Evolutionary conservation across 2,329 filamentous ascomycete species (phyloP).

Genomic region (Plectosphaerella sp.): DNA sequence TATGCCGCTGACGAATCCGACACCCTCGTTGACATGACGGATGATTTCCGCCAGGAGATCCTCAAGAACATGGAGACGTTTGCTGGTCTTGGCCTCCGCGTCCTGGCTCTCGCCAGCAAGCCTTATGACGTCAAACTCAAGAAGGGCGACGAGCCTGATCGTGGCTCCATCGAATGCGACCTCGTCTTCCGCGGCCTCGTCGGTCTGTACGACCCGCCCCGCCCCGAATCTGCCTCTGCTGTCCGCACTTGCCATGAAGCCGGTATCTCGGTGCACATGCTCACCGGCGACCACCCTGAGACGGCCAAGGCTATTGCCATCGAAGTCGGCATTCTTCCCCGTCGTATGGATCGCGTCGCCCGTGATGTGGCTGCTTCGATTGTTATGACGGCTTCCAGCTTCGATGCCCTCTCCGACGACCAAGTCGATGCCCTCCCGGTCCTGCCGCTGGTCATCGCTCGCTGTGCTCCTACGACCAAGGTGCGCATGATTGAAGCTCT

Average conservation of each 20-base stretch:
- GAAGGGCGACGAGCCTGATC: neutral
- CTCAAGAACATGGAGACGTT: constrained; percentile 62
- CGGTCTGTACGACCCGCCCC: constrained; percentile 51
- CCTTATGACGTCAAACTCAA: constrained; percentile 22
- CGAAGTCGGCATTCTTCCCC: constrained; percentile 51
- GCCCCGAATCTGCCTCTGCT: constrained; percentile 52
- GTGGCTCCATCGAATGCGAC: constrained; percentile 3
- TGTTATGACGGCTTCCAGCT: constrained; percentile 56
- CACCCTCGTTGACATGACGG: constrained; percentile 31
- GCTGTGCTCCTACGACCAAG: constrained; percentile 62
- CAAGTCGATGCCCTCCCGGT: constrained; percentile 56
- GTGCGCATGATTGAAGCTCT: constrained; percentile 61
- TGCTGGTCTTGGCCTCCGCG: constrained; percentile 59
- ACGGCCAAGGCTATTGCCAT: constrained; percentile 55
- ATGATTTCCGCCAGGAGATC: constrained; percentile 48
- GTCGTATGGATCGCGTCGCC: constrained; percentile 37
- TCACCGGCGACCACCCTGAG: constrained; percentile 56
- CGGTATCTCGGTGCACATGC: constrained; percentile 56
- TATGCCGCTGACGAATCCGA: constrained; percentile 18
- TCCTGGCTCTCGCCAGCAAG: constrained; percentile 61
- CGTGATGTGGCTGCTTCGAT: constrained; percentile 47
- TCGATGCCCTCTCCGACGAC: constrained; percentile 54
- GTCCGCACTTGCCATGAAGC: constrained; percentile 49
- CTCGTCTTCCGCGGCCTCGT: constrained; percentile 10
- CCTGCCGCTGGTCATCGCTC: constrained; percentile 57